A percentile compares a stretch with the other conserved stretches of the same genome.
Evolutionary conservation across 2,329 filamentous ascomycete genomes (phyloP).

Genomic region (Orbilia ellipsospora): DNA sequence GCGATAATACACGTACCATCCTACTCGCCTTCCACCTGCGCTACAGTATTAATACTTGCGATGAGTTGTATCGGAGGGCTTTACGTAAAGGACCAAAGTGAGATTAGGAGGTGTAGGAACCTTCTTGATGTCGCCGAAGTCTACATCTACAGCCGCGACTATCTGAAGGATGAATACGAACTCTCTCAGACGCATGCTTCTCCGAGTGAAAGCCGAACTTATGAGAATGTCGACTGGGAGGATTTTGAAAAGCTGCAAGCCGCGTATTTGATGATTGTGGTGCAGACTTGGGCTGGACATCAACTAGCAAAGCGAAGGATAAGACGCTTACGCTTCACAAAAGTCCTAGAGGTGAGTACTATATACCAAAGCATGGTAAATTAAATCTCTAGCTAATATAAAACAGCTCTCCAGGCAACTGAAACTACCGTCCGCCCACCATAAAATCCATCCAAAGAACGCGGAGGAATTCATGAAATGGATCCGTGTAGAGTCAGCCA

Average conservation of each 20-base stretch:
- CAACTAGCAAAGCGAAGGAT: constrained; percentile 41
- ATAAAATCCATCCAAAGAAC: constrained; percentile 18
- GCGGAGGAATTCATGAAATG: constrained; percentile 31
- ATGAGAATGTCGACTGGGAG: constrained; percentile 48
- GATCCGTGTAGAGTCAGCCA: constrained; percentile 43
- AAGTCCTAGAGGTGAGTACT: constrained; percentile 30
- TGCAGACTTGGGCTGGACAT: constrained; percentile 48
- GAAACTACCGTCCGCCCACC: constrained; percentile 39
- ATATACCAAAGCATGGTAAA: neutral
- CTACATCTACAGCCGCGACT: constrained; percentile 40
- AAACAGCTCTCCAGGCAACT: constrained; percentile 29
- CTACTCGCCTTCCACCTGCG: constrained; percentile 36
- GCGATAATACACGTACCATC: constrained; percentile 42
- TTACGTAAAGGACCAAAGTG: constrained; percentile 37
- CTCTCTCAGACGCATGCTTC: constrained; percentile 22
- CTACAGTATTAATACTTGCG: constrained; percentile 43
- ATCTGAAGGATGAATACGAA: constrained; percentile 45
- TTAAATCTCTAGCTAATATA: neutral
- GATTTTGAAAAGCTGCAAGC: constrained; percentile 50
- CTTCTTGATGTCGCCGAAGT: constrained; percentile 42
- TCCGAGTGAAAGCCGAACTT: constrained; percentile 12
- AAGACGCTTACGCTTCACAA: constrained; percentile 35
- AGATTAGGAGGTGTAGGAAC: constrained; percentile 25
- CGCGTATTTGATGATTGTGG: constrained; percentile 51
- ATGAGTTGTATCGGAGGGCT: constrained; percentile 51